phyloP scores from a whole-genome alignment of 345 rosid genomes.

The Lepidium sativum region DNA sequence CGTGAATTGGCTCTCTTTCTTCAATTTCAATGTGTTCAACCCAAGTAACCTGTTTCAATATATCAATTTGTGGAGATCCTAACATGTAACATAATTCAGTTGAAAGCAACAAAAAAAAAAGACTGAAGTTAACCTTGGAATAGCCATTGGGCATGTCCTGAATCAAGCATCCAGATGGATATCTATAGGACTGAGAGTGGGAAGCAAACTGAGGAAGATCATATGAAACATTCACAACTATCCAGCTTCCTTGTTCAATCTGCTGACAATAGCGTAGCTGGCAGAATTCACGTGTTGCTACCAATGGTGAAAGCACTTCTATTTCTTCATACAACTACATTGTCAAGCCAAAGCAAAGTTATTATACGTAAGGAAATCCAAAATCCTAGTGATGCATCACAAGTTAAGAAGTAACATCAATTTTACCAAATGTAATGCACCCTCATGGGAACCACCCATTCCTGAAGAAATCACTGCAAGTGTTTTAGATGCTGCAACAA shows the following conservation, averaged over 20 bases:
- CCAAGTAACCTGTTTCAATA: constrained; percentile 67
- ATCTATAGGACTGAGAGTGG: constrained; percentile 48
- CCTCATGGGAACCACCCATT: constrained; percentile 49
- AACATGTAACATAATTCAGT: background rate
- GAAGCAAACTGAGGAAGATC: constrained; percentile 66
- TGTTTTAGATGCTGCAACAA: constrained; percentile 65
- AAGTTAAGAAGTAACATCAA: background rate
- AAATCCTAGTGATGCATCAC: background rate
- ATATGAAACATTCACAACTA: constrained; percentile 74
- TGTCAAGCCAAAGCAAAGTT: background rate
- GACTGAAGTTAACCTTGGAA: constrained; percentile 50
- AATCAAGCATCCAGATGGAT: constrained; percentile 95
- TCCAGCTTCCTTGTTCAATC: constrained; percentile 90
- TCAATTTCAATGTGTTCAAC: constrained; percentile 81
- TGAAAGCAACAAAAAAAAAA: background rate
- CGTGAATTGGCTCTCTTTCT: constrained; percentile 52
- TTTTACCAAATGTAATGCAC: constrained; percentile 77
- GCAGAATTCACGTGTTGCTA: constrained; percentile 71
- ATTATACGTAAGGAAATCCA: background rate
- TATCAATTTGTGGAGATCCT: background rate
- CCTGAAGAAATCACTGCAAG: constrained; percentile 68
- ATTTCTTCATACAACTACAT: constrained; percentile 70
- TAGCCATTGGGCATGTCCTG: constrained; percentile 96
- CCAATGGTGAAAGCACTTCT: constrained; percentile 81
- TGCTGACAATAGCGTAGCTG: constrained; percentile 80